Percentiles rank a stretch among this genome's conserved stretches.
Conservation (phyloP, 169 alveolate species). For the Eimeria falciformis region DNA sequence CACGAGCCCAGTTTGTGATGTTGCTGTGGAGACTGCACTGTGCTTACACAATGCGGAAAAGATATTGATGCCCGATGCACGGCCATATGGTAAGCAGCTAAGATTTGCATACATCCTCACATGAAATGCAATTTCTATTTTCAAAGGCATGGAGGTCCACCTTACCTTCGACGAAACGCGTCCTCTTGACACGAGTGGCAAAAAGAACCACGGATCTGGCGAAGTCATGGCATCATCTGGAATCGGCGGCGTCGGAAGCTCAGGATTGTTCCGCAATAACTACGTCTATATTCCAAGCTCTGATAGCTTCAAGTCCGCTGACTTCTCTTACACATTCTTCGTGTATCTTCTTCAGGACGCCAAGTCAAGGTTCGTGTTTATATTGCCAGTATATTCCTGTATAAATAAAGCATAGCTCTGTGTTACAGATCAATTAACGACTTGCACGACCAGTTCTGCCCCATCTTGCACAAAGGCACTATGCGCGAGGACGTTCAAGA, state of each 20-base stretch:
- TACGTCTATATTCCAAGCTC: conserved; percentile 84
- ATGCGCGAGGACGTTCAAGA: conserved; percentile 86
- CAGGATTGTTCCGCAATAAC: conserved; percentile 89
- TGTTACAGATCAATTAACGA: conserved; percentile 48
- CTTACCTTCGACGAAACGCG: conserved; percentile 85
- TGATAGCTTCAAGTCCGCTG: conserved; percentile 83
- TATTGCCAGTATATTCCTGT: background rate
- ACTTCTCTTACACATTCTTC: conserved; percentile 87
- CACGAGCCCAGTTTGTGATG: conserved; percentile 73
- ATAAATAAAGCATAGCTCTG: background rate
- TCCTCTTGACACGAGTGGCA: conserved; percentile 91
- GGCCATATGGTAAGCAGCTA: conserved; percentile 66
- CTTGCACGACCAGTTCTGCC: conserved; percentile 84
- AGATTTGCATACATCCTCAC: background rate
- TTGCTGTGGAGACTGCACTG: conserved; percentile 74
- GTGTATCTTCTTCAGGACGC: conserved; percentile 86
- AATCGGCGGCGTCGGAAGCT: conserved; percentile 90
- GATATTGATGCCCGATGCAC: conserved; percentile 72
- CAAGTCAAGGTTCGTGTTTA: conserved; percentile 78
- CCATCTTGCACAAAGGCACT: conserved; percentile 90
- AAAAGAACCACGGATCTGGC: conserved; percentile 90
- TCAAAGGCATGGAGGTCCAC: conserved; percentile 86
- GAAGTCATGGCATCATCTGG: conserved; percentile 88
- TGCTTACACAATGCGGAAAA: conserved; percentile 74
- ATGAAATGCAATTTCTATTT: background rate